Conservation (phyloP, 208 protist genomes). For the Crithidia mellificae region DNA sequence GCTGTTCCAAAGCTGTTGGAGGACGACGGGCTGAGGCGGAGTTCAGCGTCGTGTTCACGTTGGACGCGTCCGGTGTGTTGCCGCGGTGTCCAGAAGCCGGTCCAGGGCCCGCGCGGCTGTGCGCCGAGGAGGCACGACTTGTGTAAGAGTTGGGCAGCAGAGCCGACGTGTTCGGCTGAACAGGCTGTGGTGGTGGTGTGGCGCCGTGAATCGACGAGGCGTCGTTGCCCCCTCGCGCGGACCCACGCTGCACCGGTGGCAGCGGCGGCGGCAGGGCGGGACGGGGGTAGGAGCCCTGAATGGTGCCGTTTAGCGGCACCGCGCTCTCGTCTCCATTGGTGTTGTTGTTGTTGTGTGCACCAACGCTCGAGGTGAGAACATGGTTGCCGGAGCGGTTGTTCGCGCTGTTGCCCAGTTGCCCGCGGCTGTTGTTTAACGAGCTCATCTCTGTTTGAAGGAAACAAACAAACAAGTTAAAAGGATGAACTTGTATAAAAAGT, state of each 20-base stretch:
- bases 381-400: constrained; percentile 1
- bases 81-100: not conserved
- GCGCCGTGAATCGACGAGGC: not conserved
- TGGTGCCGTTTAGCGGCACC: constrained; percentile 22
- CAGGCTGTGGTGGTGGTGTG: constrained; percentile 1
- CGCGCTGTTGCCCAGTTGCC: constrained; percentile 16
- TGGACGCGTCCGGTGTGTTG: constrained; percentile 7
- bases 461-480: not conserved
- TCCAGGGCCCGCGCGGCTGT: not conserved
- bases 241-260: constrained; percentile 36
- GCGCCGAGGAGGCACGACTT: constrained; percentile 19
- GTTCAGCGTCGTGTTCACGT: constrained; percentile 14
- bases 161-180: not conserved
- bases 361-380: constrained; percentile 5
- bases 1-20: not conserved
- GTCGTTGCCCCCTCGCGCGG: not conserved
- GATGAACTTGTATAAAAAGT: too few relatives aligned
- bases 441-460: constrained; percentile 17
- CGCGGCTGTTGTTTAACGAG: constrained; percentile 25
- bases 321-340: constrained; percentile 10
- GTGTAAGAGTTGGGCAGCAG: constrained; percentile 18
- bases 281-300: constrained; percentile 28
- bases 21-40: constrained; percentile 21
- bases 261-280: constrained; percentile 29
- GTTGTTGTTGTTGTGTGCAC: not conserved